These are phyloP conservation scores for Xylaria sp. DNA, from an alignment of 2,329 filamentous ascomycete species.

Conservation along the genomic window DNA sequence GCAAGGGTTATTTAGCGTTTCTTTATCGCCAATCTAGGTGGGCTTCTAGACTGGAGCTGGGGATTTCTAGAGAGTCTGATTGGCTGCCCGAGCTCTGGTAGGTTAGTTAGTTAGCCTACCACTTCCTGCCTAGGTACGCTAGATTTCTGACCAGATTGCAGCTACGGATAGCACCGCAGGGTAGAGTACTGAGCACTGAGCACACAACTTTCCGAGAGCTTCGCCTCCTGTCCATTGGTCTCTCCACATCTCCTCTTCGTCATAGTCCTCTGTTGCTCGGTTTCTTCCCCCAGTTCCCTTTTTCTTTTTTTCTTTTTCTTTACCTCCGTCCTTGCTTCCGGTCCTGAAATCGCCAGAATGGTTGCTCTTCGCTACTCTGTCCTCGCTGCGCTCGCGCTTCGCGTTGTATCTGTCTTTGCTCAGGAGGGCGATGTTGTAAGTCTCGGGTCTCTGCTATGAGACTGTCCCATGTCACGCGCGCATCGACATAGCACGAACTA, in stretches of 20 bases:
- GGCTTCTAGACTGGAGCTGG: background rate
- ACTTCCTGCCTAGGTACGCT: slow-evolving; percentile 1
- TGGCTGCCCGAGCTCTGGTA: background rate
- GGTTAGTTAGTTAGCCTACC: background rate
- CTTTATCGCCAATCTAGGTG: background rate
- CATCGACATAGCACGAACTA: slow-evolving; percentile 11
- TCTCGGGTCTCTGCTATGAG: slow-evolving; percentile 10
- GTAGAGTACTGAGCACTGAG: slow-evolving; percentile 20
- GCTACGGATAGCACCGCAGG: slow-evolving; percentile 9
- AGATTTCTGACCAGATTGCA: slow-evolving; percentile 31
- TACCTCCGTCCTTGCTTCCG: slow-evolving; percentile 27
- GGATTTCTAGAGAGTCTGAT: background rate
- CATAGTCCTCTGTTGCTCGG: slow-evolving; percentile 20
- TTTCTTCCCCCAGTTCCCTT: background rate
- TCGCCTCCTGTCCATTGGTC: slow-evolving; percentile 26
- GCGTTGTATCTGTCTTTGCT: slow-evolving; percentile 50
- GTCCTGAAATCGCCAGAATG: slow-evolving; percentile 42
- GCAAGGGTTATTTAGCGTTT: background rate
- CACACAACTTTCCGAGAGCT: slow-evolving; percentile 40
- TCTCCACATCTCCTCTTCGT: slow-evolving; percentile 30
- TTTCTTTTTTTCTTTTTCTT: slow-evolving; percentile 18
- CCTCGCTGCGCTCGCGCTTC: slow-evolving; percentile 50
- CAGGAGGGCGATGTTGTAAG: slow-evolving; percentile 48
- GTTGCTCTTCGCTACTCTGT: slow-evolving; percentile 51
- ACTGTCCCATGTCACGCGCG: slow-evolving; percentile 9